phyloP scores from a whole-genome alignment of 2,329 filamentous ascomycete species.

The Sporothrix brasiliensis region DNA sequence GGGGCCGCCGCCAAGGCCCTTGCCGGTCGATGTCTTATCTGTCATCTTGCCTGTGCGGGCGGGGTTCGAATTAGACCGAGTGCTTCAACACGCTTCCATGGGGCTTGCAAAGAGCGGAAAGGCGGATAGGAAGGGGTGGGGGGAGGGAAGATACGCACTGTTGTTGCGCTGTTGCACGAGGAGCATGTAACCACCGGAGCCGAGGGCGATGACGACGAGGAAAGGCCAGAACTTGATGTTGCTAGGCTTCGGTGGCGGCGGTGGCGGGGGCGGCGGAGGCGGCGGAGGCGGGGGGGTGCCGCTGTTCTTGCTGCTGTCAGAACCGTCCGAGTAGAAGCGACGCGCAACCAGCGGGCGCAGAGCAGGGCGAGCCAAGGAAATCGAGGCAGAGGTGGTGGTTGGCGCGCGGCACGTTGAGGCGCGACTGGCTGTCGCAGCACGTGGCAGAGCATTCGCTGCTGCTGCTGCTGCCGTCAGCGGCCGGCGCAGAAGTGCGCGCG shows the following conservation, averaged over 20 bases:
- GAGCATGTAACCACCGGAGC: conserved; percentile 54
- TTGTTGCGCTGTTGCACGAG: conserved; percentile 51
- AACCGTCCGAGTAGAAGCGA: conserved; percentile 26
- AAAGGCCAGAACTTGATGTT: conserved; percentile 63
- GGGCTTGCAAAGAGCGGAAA: neutral
- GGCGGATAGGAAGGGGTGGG: too few species aligned
- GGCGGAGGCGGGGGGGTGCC: conserved; percentile 30
- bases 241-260: conserved; percentile 34
- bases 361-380: neutral
- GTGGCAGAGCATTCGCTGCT: neutral
- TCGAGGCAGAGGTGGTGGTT: neutral
- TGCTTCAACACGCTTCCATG: neutral
- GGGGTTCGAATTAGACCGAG: neutral
- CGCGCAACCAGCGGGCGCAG: conserved; percentile 8
- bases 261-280: conserved; percentile 33
- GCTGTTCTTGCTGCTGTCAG: neutral
- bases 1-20: conserved; percentile 38
- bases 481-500: conserved; percentile 30
- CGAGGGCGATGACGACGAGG: conserved; percentile 52
- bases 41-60: conserved; percentile 24
- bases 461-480: conserved; percentile 17
- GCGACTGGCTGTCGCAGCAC: conserved; percentile 6
- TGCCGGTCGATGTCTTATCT: conserved; percentile 9
- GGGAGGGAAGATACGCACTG: conserved; percentile 22
- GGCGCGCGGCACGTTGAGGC: conserved; percentile 12